Evolutionary conservation across 2,329 filamentous ascomycete species (phyloP).

Genomic region (Colletotrichum sp.): DNA sequence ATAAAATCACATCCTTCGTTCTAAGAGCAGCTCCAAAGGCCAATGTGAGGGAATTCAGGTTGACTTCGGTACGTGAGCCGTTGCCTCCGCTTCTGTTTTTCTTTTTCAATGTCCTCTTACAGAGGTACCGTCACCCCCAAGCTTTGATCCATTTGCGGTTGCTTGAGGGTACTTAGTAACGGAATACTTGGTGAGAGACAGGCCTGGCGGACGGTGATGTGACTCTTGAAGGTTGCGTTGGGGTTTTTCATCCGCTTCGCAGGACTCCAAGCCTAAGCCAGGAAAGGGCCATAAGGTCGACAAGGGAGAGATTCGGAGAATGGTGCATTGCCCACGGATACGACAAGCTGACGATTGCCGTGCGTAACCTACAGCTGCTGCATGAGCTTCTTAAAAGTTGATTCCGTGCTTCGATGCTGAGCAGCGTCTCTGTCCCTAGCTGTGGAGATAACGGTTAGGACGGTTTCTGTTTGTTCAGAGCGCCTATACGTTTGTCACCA

Average conservation of each 20-base stretch:
- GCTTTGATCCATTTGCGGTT: neutral
- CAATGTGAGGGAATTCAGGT: fast-evolving
- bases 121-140: fast-evolving
- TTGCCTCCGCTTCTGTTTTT: neutral
- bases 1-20: fast-evolving
- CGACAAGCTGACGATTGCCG: too few relatives aligned
- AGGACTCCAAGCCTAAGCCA: too few relatives aligned
- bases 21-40: fast-evolving
- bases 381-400: too few relatives aligned
- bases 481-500: too few relatives aligned
- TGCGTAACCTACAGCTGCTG: too few relatives aligned
- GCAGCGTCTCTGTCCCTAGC: neutral
- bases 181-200: neutral
- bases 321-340: too few relatives aligned
- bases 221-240: neutral
- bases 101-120: neutral
- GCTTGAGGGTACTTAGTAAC: neutral
- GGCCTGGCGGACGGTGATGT: neutral
- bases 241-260: too few relatives aligned
- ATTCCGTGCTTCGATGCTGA: too few relatives aligned
- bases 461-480: neutral
- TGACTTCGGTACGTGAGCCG: fast-evolving
- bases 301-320: too few relatives aligned
- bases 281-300: too few relatives aligned
- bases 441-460: neutral